Conservation (phyloP, 805 yeast species). For the Wickerhamiella sorbophila region DNA sequence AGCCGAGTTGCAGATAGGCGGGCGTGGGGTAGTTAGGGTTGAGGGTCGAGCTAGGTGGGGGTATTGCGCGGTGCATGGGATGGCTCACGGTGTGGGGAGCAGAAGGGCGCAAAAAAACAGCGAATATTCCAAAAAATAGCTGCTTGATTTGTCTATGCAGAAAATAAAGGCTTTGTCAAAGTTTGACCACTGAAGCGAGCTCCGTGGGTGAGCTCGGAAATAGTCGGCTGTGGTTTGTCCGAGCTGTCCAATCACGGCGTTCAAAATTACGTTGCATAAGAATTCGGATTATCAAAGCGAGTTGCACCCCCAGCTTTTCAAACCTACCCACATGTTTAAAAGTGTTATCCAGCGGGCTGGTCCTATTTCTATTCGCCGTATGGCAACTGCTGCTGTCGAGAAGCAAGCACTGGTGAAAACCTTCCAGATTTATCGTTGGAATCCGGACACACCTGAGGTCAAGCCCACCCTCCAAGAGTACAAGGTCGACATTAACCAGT, state of each 20-base stretch:
- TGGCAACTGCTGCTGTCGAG: slow-evolving; percentile 33
- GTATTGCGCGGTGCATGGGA: background rate
- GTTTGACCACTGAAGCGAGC: no score
- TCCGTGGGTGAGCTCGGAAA: background rate
- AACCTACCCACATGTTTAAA: slow-evolving; percentile 2
- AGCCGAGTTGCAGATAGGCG: no score
- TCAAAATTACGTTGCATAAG: background rate
- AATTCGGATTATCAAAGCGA: background rate
- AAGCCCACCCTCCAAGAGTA: slow-evolving; percentile 79
- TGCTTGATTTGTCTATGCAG: background rate
- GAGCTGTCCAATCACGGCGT: background rate
- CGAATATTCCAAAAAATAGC: background rate
- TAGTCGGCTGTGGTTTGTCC: background rate
- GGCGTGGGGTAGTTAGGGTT: background rate
- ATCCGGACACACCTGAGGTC: slow-evolving; percentile 87
- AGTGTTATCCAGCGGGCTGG: background rate
- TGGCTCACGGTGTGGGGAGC: background rate
- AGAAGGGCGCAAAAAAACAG: background rate
- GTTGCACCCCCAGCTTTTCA: background rate
- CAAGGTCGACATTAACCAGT: slow-evolving; percentile 70
- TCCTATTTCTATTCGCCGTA: background rate
- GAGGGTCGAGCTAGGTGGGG: background rate
- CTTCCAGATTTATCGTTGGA: slow-evolving; percentile 94
- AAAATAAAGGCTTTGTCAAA: no score
- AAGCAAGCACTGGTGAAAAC: slow-evolving; percentile 51